Evolutionary conservation across 352 stramenopile genomes (phyloP), one percentile per base, ranked within the genome.

Genomic region (Stephanocyclus meneghinianus): DNA sequence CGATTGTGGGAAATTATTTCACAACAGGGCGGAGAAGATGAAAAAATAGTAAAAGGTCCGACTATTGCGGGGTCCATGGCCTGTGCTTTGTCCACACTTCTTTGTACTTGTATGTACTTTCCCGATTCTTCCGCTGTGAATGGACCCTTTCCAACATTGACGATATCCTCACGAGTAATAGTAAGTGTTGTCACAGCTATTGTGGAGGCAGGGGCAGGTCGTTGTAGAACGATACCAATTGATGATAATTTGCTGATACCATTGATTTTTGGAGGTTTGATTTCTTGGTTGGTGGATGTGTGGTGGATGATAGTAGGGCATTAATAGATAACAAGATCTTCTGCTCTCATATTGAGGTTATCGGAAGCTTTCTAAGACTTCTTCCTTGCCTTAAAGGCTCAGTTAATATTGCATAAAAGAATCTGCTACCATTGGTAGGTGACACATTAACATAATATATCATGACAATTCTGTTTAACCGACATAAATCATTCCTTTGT

Each of bases 201-300:
- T 53, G 53, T 61, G 15, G 74, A 81, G 68, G 57, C 65, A 1
- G 26, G 71, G 32, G 64, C 65, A 29, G 74, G 74, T 6, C 55
- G 74, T 48, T 47, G 50, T 10, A 35, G 74, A 2, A 40, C 18
- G 37, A 35, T 45, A 42, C 29, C 67, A 10, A 26, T 60, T 5
- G 74, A 81, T 56, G 74, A 81, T 62, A 81, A 81, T 72, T 72
- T 81, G 35, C n/a, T 63, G 29, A 81, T 81, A 76, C 74, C 74
- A 37, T 47, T 81, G 59, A 57, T 76, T n/a, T 66, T 72, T 32
- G 74, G 74, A 1, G 21, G 29, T 26, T 62, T 72, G 57, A 59
- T 81, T 32, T 64, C 44, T 35, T 71, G 47, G 37, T 44, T 70
- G 37, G 44, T 35, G 35, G 47, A 40, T 8, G 2, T 9, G 35